phyloP scores from a whole-genome alignment of 2,329 filamentous ascomycete genomes.

The Coniochaeta sp. region DNA sequence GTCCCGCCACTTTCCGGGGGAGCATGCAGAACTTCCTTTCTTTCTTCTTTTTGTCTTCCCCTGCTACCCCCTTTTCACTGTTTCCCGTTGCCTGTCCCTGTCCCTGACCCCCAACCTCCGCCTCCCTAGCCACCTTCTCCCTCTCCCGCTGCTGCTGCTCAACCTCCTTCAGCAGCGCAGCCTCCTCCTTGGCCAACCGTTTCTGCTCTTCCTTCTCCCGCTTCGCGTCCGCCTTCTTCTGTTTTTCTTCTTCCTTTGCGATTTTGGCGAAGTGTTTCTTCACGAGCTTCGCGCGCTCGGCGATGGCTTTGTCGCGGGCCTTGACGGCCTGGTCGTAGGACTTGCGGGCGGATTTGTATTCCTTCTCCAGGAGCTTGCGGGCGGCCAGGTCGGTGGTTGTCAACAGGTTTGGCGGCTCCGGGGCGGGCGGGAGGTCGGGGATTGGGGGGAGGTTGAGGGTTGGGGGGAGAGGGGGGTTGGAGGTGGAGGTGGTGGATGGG shows the following conservation, averaged over 20 bases:
- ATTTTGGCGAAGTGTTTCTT: slow-evolving; percentile 44
- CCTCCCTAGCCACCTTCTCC: slow-evolving; percentile 18
- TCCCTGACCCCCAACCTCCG: too few relatives aligned
- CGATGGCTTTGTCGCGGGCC: slow-evolving; percentile 56
- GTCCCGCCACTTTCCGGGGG: slow-evolving; percentile 47
- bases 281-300: slow-evolving; percentile 55
- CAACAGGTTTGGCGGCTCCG: slow-evolving; percentile 36
- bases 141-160: slow-evolving; percentile 18
- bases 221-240: slow-evolving; percentile 18
- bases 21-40: slow-evolving; percentile 75
- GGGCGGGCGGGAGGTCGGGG: slow-evolving; percentile 45
- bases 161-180: slow-evolving; percentile 22
- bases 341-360: slow-evolving; percentile 55
- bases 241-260: slow-evolving; percentile 30
- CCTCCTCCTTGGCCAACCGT: slow-evolving; percentile 17
- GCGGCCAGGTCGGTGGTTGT: slow-evolving; percentile 51
- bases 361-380: slow-evolving; percentile 63
- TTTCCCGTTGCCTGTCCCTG: too few relatives aligned
- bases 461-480: slow-evolving; percentile 7
- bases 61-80: slow-evolving; percentile 10
- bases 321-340: slow-evolving; percentile 61
- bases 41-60: slow-evolving; percentile 28
- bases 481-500: slow-evolving; percentile 4
- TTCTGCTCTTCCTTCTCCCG: slow-evolving; percentile 19
- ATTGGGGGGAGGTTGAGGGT: slow-evolving; percentile 29